Base-by-base conservation (phyloP, 2,329 filamentous ascomycete species). In the Gnomoniopsis sp. region DNA sequence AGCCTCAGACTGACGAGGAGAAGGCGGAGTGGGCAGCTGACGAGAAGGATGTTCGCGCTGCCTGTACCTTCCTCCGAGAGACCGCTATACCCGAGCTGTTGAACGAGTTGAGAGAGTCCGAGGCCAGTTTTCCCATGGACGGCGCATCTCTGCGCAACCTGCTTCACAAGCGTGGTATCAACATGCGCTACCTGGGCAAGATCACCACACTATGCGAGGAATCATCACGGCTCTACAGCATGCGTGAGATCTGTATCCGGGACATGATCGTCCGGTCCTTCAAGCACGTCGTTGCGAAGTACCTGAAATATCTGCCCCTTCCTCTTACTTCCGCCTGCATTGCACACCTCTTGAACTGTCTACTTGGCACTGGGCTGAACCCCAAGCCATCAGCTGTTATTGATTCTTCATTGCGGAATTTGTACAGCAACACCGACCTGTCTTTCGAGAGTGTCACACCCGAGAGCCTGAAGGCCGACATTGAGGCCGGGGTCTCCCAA, bases 61-160 rank as follows among this genome's bases (percentile, higher is more conserved):
- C 91, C 33, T 95, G 92, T 76, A 80, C 86, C 55, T 92, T 89
- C 73, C 81, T 99, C 52, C 85, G 86, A 10, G 81, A 86, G 10
- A 87, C 88, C 61, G 85, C 91, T 56, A 89, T 99, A 64, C 92
- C 93, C n/a, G 85, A 89, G 57, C 81, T 99, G 58, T 76, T 98
- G 59, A 87, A 88, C 62, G 93, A 99, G 68, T 83, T 99, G 59
- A 88, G 89, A 70, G 91, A 96, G 65, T 93, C 91, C 7, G 93
- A 99, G 66, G 88, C 96, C 65, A 95, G 93, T 68, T 98, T 98
- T 79, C 95, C 95, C 14, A 97, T 98, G 91, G 96, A 99, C 68
- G 95, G 95, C n/a, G 85, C 90, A 69, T 97, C 93, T 21, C 80
- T 99, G 59, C 91, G 89, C 67, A 87, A 88, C 64, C 84, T 97